Percentiles rank a stretch among this genome's conserved stretches.
phyloP scores from a whole-genome alignment of 2,329 filamentous ascomycete genomes.

The Monascus ruber region DNA sequence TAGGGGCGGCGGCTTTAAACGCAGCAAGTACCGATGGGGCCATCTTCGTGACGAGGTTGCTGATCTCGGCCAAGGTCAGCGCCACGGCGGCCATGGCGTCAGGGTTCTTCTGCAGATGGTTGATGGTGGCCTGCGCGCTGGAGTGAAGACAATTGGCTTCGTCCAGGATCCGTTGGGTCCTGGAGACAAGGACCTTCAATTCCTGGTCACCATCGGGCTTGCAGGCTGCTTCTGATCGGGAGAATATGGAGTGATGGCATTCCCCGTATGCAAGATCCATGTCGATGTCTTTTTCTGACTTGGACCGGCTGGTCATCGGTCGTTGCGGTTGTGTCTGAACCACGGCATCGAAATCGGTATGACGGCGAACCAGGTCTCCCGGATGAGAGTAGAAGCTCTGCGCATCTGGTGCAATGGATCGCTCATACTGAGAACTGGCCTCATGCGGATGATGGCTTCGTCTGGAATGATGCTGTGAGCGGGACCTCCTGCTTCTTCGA shows the following conservation, averaged over 20 bases:
- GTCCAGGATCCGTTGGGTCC: slow-evolving; percentile 65
- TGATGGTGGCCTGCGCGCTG: slow-evolving; percentile 70
- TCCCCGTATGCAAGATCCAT: slow-evolving; percentile 89
- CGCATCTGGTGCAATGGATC: slow-evolving; percentile 11
- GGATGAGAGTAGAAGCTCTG: slow-evolving; percentile 11
- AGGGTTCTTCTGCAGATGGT: slow-evolving; percentile 67
- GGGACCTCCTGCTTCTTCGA: slow-evolving; percentile 25
- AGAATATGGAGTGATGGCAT: slow-evolving; percentile 54
- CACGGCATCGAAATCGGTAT: slow-evolving; percentile 26
- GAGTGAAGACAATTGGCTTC: slow-evolving; percentile 85
- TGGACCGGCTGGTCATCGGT: slow-evolving; percentile 17
- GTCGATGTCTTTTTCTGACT: slow-evolving; percentile 47
- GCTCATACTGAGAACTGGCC: slow-evolving; percentile 19
- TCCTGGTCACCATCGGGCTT: slow-evolving; percentile 43
- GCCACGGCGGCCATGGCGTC: slow-evolving; percentile 91
- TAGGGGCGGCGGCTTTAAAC: slow-evolving; percentile 71
- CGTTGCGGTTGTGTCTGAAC: slow-evolving; percentile 14
- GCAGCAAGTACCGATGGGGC: slow-evolving; percentile 65
- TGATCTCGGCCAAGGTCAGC: slow-evolving; percentile 83
- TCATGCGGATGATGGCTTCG: slow-evolving; percentile 15
- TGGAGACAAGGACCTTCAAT: slow-evolving; percentile 57
- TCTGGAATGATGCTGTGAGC: slow-evolving; percentile 19
- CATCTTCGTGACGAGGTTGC: slow-evolving; percentile 69
- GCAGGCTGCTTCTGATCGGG: slow-evolving; percentile 11
- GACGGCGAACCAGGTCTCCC: slow-evolving; percentile 22